Evolutionary conservation across 768 basidiomycete species (phyloP).

Genomic region (Tylopilus plumbeoviolaceoides): DNA sequence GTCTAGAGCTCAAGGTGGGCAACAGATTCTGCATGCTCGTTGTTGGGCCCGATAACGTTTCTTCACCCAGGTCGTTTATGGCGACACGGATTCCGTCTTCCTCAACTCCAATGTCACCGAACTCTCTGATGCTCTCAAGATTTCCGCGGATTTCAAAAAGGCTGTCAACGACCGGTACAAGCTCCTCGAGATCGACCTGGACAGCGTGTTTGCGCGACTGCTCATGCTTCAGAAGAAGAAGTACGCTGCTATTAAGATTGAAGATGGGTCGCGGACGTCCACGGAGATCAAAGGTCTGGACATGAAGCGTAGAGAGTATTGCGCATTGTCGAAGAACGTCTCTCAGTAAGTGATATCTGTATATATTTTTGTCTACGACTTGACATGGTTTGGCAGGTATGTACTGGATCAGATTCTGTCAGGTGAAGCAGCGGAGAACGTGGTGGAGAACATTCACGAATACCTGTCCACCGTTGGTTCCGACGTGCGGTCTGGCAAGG

Average conservation of each 20-base stretch:
- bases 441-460: constrained; percentile 90
- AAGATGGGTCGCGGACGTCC: constrained; percentile 70
- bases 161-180: constrained; percentile 94
- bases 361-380: not conserved
- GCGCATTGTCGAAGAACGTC: constrained; percentile 83
- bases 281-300: constrained; percentile 96
- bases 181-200: constrained; percentile 94
- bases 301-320: constrained; percentile 98
- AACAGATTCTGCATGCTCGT: not conserved
- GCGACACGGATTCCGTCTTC: constrained; percentile 98
- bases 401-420: constrained; percentile 89
- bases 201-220: constrained; percentile 89
- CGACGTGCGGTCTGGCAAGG: constrained; percentile 70
- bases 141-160: constrained; percentile 90
- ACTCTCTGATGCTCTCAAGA: constrained; percentile 84
- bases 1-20: constrained; percentile 81
- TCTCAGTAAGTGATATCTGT: constrained; percentile 64
- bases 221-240: constrained; percentile 98
- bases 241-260: constrained; percentile 95
- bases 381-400: constrained; percentile 48
- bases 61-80: constrained; percentile 81
- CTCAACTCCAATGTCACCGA: constrained; percentile 94
- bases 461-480: constrained; percentile 76
- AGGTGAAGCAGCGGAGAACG: constrained; percentile 84
- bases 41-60: not conserved